Percentiles rank a stretch among this genome's conserved stretches.
phyloP scores from a whole-genome alignment of 306 rosid genomes.

The Prosopis cineraria region DNA sequence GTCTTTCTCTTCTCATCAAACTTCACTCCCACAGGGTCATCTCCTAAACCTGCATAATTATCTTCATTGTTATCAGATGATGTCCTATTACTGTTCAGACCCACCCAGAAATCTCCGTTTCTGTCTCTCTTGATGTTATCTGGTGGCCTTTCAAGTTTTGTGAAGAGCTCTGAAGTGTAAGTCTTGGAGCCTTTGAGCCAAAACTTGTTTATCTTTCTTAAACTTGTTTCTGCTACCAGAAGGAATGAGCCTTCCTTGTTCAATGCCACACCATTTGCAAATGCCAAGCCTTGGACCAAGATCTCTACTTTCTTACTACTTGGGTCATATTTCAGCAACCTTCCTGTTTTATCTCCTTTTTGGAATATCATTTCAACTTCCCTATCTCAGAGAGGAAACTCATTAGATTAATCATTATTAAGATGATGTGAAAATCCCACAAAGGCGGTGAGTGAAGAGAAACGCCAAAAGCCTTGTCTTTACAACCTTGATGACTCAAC shows the following conservation, averaged over 20 bases:
- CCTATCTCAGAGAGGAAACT: neutral
- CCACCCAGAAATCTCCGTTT: no score
- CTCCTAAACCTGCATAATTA: no score
- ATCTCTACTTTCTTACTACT: neutral
- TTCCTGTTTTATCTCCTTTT: neutral
- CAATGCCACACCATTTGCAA: neutral
- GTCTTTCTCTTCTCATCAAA: neutral
- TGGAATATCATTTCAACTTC: neutral
- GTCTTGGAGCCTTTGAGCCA: neutral
- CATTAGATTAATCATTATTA: neutral
- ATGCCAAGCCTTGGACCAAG: neutral
- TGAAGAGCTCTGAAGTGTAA: neutral
- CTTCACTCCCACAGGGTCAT: neutral
- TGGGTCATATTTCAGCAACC: neutral
- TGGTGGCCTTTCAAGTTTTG: neutral
- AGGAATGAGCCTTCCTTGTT: slow-evolving; percentile 1
- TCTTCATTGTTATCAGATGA: no score
- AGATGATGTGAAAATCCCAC: no score
- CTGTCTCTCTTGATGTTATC: slow-evolving; percentile 4
- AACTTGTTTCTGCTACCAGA: neutral
- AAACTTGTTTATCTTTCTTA: neutral
- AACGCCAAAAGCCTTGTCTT: no score
- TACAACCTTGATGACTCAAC: no score
- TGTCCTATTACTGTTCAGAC: no score
- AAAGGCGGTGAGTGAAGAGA: no score